These are phyloP conservation scores for Acorus gramineus DNA, from an alignment of 106 monocot species.

Conservation along the genomic window DNA sequence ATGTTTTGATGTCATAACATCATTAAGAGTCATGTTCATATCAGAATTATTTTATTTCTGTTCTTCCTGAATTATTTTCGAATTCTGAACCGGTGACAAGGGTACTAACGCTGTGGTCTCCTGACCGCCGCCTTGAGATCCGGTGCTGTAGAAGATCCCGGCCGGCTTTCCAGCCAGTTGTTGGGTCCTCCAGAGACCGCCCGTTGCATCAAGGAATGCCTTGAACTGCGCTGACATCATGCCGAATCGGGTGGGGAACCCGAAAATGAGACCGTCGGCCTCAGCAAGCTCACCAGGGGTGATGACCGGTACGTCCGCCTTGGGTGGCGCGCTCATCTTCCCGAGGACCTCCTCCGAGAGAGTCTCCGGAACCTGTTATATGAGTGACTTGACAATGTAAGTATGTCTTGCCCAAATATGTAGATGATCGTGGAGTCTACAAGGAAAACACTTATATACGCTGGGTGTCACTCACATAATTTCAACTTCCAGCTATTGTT, in stretches of 20 bases:
- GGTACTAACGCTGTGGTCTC: conserved; percentile 58
- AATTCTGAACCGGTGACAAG: not conserved
- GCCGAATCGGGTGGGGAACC: conserved; percentile 69
- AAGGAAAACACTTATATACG: too few relatives aligned
- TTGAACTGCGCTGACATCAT: conserved; percentile 77
- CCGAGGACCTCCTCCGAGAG: conserved; percentile 45
- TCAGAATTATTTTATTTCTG: too few relatives aligned
- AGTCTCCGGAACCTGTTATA: conserved; percentile 52
- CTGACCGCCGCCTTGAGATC: conserved; percentile 64
- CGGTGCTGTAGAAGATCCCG: conserved; percentile 62
- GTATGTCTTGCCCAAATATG: not conserved
- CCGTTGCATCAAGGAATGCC: conserved; percentile 62
- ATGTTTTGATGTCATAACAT: too few relatives aligned
- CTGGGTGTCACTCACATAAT: too few relatives aligned
- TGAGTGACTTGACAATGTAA: not conserved
- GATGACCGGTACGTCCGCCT: conserved; percentile 46
- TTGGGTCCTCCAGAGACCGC: conserved; percentile 52
- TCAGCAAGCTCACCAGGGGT: conserved; percentile 50
- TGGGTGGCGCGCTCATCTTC: conserved; percentile 58
- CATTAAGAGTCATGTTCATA: too few relatives aligned
- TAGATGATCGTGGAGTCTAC: too few relatives aligned
- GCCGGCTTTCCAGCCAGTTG: conserved; percentile 68
- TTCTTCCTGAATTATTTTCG: too few relatives aligned
- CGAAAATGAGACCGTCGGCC: conserved; percentile 59
- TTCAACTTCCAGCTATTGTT: too few relatives aligned